phyloP scores from a whole-genome alignment of 306 rosid species.

The Rosa multiflora region DNA sequence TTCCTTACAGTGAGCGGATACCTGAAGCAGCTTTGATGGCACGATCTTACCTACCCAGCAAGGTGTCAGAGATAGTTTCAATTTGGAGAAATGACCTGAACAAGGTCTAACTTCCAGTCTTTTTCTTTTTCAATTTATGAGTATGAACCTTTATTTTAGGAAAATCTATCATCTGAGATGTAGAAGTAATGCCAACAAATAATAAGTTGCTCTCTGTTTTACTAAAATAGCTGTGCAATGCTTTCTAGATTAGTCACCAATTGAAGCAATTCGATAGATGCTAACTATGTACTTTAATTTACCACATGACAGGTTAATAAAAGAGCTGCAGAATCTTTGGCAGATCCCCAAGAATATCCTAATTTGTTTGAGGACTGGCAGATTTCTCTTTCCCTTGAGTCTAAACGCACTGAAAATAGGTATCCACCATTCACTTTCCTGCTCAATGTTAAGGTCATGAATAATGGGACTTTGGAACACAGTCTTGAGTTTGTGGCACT shows the following conservation, averaged over 20 bases:
- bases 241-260: neutral
- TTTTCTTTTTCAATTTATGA: neutral
- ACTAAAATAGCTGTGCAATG: neutral
- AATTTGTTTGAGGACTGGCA: constrained; percentile 98
- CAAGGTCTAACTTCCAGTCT: constrained; percentile 49
- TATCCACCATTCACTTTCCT: constrained; percentile 14
- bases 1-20: constrained; percentile 76
- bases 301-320: constrained; percentile 60
- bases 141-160: neutral
- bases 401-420: constrained; percentile 69
- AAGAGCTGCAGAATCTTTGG: constrained; percentile 94
- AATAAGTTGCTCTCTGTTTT: neutral
- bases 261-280: neutral
- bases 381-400: constrained; percentile 81
- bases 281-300: constrained; percentile 13
- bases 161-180: neutral
- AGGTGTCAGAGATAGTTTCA: constrained; percentile 87
- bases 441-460: neutral
- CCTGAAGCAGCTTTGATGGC: constrained; percentile 99
- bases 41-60: constrained; percentile 97
- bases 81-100: constrained; percentile 88
- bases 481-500: neutral
- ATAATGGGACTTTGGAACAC: neutral
- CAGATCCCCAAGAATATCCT: constrained; percentile 98
- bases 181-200: neutral